Conservation (phyloP, 2,329 filamentous ascomycete genomes). For the Colletotrichum tropicale region DNA sequence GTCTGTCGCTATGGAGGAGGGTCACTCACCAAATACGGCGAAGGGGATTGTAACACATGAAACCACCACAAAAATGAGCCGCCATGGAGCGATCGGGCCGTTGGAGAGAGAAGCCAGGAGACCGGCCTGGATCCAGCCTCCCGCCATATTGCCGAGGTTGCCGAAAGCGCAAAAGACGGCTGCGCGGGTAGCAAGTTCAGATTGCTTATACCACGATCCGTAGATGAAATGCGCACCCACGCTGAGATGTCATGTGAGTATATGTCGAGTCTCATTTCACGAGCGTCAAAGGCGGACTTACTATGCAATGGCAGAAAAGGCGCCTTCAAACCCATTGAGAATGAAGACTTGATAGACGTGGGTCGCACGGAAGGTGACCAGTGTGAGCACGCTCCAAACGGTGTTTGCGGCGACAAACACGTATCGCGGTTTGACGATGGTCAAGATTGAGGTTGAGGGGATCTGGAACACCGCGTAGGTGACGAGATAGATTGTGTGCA, state of each 20-base stretch:
- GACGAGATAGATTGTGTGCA: conserved; percentile 38
- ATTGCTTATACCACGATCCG: conserved; percentile 47
- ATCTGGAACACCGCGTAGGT: conserved; percentile 49
- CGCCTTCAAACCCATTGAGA: conserved; percentile 47
- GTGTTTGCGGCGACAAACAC: conserved; percentile 39
- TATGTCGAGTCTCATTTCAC: background rate
- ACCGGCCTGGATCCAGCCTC: conserved; percentile 49
- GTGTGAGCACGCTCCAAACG: conserved; percentile 46
- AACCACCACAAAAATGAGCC: conserved; percentile 48
- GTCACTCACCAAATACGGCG: conserved; percentile 38
- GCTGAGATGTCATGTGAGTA: conserved; percentile 28
- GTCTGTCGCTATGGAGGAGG: no score
- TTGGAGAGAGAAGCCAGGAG: conserved; percentile 39
- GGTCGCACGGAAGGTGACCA: conserved; percentile 45
- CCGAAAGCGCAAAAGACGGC: conserved; percentile 46
- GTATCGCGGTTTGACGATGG: conserved; percentile 10
- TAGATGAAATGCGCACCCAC: conserved; percentile 47
- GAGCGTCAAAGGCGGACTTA: conserved; percentile 23
- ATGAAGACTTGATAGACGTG: conserved; percentile 48
- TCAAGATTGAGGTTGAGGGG: conserved; percentile 41
- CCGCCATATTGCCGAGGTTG: conserved; percentile 46
- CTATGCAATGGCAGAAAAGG: conserved; percentile 47
- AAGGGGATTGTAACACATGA: conserved; percentile 45
- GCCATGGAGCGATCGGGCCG: conserved; percentile 41
- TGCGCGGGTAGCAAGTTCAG: conserved; percentile 44